Evolutionary conservation across 208 protist genomes (phyloP).

Genomic region (Acanthamoeba healyi): DNA sequence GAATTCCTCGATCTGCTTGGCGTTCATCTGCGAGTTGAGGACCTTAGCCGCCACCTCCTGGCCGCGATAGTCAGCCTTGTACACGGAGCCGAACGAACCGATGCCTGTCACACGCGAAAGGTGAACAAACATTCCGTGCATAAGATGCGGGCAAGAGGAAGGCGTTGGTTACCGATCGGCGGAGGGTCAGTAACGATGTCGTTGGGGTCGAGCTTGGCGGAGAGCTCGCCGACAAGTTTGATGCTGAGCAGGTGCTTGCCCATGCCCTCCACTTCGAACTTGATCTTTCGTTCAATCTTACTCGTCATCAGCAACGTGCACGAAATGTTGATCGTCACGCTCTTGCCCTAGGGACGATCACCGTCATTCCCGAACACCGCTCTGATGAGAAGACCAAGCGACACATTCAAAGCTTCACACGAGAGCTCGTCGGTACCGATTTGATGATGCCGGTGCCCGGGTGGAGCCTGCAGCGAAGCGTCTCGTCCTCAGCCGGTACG

Average conservation of each 20-base stretch:
- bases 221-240: conserved; percentile 49
- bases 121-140: not conserved
- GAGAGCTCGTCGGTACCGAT: no score
- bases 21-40: conserved; percentile 53
- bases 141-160: not conserved
- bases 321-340: conserved; percentile 27
- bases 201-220: conserved; percentile 62
- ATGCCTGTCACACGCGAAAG: not conserved
- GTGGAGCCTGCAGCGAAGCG: conserved; percentile 1
- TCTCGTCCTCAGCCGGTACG: conserved; percentile 65
- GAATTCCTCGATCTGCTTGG: not conserved
- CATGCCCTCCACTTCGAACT: conserved; percentile 62
- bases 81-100: conserved; percentile 44
- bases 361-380: not conserved
- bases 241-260: conserved; percentile 52
- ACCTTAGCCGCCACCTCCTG: conserved; percentile 57
- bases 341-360: conserved; percentile 3
- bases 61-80: conserved; percentile 55
- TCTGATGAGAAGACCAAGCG: no score
- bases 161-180: not conserved
- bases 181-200: conserved; percentile 20
- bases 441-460: conserved; percentile 49
- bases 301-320: conserved; percentile 53
- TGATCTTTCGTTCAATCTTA: conserved; percentile 30
- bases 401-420: no score